These are phyloP conservation scores for Nicotiana knightiana DNA, from an alignment of 257 asterid genomes.

Conservation along the genomic window DNA sequence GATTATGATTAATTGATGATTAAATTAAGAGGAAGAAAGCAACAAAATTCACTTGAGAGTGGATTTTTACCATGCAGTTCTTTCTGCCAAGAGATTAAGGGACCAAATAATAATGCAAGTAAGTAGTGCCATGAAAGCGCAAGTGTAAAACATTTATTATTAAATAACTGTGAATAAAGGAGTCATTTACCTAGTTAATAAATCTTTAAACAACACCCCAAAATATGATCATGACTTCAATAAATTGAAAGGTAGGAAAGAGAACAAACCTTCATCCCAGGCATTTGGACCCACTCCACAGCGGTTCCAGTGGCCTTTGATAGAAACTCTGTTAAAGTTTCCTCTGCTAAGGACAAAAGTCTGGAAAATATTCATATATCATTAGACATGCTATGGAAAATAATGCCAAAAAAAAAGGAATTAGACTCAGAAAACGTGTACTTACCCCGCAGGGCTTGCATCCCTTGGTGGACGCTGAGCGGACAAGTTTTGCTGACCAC, in stretches of 20 bases:
- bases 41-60: not conserved
- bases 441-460: conserved; percentile 99
- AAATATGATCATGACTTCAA: not conserved
- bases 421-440: conserved; percentile 9
- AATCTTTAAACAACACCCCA: not conserved
- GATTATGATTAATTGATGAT: not conserved
- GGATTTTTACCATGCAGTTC: not conserved
- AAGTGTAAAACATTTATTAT: not conserved
- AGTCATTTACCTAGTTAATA: not conserved
- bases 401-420: not conserved
- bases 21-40: not conserved
- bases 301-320: conserved; percentile 99
- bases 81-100: not conserved
- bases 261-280: conserved; percentile 88
- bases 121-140: not conserved
- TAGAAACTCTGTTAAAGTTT: conserved; percentile 99
- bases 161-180: not conserved
- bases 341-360: conserved; percentile 97
- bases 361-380: conserved; percentile 36
- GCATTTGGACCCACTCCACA: conserved; percentile 99
- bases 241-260: not conserved
- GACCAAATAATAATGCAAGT: not conserved
- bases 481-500: conserved; percentile 84
- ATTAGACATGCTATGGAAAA: conserved; percentile 4
- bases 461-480: conserved; percentile 96